These are phyloP conservation scores for Sugiyamaella lignohabitans DNA, from an alignment of 805 yeast genomes.

Conservation along the genomic window DNA sequence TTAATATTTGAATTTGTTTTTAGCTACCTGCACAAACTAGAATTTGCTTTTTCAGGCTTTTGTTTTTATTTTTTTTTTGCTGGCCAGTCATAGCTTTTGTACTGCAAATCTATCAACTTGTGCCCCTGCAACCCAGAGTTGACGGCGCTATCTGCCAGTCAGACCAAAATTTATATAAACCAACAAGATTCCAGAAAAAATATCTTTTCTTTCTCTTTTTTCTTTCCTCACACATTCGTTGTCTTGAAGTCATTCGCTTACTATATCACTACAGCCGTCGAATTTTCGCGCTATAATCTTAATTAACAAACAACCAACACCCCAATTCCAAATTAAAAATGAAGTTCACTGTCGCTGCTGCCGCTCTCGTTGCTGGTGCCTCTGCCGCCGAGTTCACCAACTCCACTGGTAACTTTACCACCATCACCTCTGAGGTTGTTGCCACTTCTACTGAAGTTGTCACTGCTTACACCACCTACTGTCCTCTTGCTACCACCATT, in stretches of 20 bases:
- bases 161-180: constrained; percentile 14
- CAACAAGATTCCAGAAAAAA: not conserved
- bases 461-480: constrained; percentile 73
- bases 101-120: too few species aligned
- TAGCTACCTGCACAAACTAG: too few species aligned
- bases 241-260: constrained; percentile 19
- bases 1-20: too few species aligned
- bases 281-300: not conserved
- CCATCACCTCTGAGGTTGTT: constrained; percentile 35
- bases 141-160: constrained; percentile 28
- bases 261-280: not conserved
- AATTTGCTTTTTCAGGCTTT: too few species aligned
- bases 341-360: constrained; percentile 23
- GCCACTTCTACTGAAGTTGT: constrained; percentile 40
- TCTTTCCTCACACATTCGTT: constrained; percentile 9
- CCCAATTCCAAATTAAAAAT: constrained; percentile 14
- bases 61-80: too few species aligned
- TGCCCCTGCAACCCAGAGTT: too few species aligned
- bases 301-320: not conserved
- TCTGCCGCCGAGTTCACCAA: constrained; percentile 31
- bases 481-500: constrained; percentile 67
- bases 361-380: constrained; percentile 21
- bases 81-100: too few species aligned
- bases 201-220: constrained; percentile 1
- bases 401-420: constrained; percentile 39